Evolutionary conservation across 1,284 basidiomycete species (phyloP).

Genomic region (Cerrena zonata): DNA sequence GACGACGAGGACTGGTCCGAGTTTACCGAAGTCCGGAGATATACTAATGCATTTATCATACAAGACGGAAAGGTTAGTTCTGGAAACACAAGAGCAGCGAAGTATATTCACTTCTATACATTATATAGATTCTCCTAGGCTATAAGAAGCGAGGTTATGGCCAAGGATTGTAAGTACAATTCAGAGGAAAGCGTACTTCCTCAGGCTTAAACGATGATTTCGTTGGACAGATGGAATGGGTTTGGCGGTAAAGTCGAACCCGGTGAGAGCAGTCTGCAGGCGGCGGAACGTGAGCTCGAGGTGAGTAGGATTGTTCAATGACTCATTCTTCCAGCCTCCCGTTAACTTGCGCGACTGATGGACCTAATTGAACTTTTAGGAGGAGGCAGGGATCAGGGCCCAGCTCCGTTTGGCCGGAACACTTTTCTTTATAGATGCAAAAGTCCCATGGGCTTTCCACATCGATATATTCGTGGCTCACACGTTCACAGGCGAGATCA

Average conservation of each 20-base stretch:
- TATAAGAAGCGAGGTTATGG: slow-evolving; percentile 72
- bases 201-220: neutral
- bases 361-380: slow-evolving; percentile 36
- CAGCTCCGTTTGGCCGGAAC: slow-evolving; percentile 53
- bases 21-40: slow-evolving; percentile 38
- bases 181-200: neutral
- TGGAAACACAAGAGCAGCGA: neutral
- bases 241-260: slow-evolving; percentile 72
- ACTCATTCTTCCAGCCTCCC: neutral
- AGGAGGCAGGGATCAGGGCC: slow-evolving; percentile 70
- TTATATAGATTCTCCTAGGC: slow-evolving; percentile 52
- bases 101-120: neutral
- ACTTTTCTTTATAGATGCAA: slow-evolving; percentile 53
- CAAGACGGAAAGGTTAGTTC: slow-evolving; percentile 29
- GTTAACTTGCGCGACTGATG: neutral
- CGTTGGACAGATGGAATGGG: slow-evolving; percentile 54
- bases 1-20: slow-evolving; percentile 34
- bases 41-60: slow-evolving; percentile 57
- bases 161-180: slow-evolving; percentile 42
- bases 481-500: slow-evolving; percentile 45
- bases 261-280: slow-evolving; percentile 53
- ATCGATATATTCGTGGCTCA: slow-evolving; percentile 63
- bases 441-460: slow-evolving; percentile 52
- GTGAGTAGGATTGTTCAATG: slow-evolving; percentile 26
- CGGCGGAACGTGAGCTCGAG: slow-evolving; percentile 61